phyloP scores from a whole-genome alignment of 495 filamentous ascomycete species.

The Penicillium arizonense region DNA sequence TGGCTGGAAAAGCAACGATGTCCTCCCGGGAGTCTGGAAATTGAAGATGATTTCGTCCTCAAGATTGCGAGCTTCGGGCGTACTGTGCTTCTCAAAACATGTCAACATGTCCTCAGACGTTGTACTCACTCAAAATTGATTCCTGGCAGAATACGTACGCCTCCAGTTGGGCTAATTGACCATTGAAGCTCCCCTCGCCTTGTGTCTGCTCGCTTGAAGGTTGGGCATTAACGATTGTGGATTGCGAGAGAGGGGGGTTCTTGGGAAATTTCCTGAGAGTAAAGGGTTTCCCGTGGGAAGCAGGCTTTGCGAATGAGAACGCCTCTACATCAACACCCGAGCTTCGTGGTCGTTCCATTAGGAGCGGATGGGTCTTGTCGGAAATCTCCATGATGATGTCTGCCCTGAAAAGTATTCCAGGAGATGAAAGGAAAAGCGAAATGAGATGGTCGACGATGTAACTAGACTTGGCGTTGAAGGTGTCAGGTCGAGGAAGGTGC shows the following conservation, averaged over 20 bases:
- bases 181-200: neutral
- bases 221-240: neutral
- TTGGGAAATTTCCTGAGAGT: conserved; percentile 18
- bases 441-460: no score
- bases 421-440: no score
- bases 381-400: neutral
- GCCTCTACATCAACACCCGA: conserved; percentile 30
- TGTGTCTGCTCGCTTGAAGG: neutral
- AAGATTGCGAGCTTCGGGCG: neutral
- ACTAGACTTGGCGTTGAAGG: neutral
- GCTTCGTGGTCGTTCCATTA: conserved; percentile 32
- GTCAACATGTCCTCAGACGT: neutral
- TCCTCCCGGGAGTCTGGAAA: neutral
- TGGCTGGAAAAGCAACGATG: neutral
- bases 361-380: conserved; percentile 6
- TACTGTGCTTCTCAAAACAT: neutral
- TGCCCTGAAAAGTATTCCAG: no score
- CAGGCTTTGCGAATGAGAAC: conserved; percentile 37
- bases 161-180: neutral
- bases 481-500: neutral
- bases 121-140: no score
- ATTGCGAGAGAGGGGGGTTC: neutral
- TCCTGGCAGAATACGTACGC: neutral
- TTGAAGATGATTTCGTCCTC: neutral
- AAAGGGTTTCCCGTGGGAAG: conserved; percentile 22